A percentile compares a stretch with the other conserved stretches of the same genome.
These are phyloP conservation scores for Spiromastix sp. DNA, from an alignment of 2,329 filamentous ascomycete genomes.

Conservation along the genomic window DNA sequence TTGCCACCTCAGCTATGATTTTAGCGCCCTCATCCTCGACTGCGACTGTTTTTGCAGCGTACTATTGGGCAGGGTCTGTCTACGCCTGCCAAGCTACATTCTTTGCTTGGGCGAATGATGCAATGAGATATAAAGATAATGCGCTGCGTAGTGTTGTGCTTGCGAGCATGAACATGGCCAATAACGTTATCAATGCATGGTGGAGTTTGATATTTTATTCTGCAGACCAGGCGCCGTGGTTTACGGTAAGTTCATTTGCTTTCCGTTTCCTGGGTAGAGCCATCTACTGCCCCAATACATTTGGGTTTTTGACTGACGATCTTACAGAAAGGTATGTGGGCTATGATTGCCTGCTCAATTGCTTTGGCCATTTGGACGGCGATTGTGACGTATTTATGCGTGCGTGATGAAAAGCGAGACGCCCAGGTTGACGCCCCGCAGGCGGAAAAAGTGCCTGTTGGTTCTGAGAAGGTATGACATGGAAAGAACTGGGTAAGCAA, in stretches of 20 bases:
- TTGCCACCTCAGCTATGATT: conserved; percentile 53
- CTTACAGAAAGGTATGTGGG: conserved; percentile 55
- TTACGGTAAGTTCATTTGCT: conserved; percentile 40
- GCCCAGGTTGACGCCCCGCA: too few species aligned
- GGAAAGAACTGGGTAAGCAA: too few species aligned
- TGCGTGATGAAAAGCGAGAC: conserved; percentile 9
- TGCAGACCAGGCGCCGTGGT: conserved; percentile 55
- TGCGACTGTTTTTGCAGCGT: conserved; percentile 50
- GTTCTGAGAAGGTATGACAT: not conserved
- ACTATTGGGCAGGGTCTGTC: conserved; percentile 59
- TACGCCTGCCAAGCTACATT: conserved; percentile 67
- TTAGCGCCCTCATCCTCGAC: conserved; percentile 45
- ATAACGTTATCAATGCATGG: conserved; percentile 60
- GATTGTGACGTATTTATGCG: conserved; percentile 7
- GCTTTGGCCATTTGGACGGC: conserved; percentile 49
- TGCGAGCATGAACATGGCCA: conserved; percentile 61
- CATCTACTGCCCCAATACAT: conserved; percentile 12
- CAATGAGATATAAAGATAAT: conserved; percentile 53
- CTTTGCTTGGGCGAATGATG: conserved; percentile 67
- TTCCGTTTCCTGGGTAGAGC: conserved; percentile 19
- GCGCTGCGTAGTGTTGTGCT: conserved; percentile 57
- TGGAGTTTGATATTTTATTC: conserved; percentile 64
- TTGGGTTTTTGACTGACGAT: conserved; percentile 8
- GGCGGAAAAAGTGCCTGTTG: not conserved
- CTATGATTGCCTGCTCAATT: conserved; percentile 57